Percentiles rank a stretch among this genome's conserved stretches.
Conservation (phyloP, 306 rosid genomes). For the Sicyos edulis region DNA sequence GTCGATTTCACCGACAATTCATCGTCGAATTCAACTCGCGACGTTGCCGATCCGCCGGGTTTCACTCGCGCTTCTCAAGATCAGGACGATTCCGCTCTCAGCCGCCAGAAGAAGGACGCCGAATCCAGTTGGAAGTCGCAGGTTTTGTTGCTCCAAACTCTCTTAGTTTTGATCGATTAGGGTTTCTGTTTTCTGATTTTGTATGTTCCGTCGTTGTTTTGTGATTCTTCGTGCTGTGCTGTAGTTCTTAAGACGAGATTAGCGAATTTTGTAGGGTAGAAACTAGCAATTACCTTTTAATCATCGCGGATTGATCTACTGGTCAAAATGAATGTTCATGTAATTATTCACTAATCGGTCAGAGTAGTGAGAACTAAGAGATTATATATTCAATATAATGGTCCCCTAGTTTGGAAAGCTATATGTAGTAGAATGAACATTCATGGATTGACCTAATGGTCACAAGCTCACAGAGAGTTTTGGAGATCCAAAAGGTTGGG, state of each 20-base stretch:
- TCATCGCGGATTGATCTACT: too few species aligned
- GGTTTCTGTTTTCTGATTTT: background rate
- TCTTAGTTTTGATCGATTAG: background rate
- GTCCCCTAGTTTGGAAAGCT: too few species aligned
- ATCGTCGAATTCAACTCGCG: constrained; percentile 51
- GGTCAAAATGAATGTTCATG: too few species aligned
- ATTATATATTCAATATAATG: too few species aligned
- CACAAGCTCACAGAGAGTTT: too few species aligned
- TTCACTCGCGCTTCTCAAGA: constrained; percentile 83
- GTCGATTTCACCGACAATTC: constrained; percentile 78
- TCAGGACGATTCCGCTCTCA: constrained; percentile 90
- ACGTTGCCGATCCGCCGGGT: constrained; percentile 81
- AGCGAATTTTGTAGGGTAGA: background rate
- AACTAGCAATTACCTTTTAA: background rate
- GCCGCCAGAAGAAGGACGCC: constrained; percentile 91
- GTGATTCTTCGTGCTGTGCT: background rate
- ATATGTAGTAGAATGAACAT: too few species aligned
- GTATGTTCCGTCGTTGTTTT: constrained; percentile 7
- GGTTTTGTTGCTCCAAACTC: constrained; percentile 31
- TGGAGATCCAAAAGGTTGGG: too few species aligned
- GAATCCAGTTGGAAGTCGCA: constrained; percentile 92
- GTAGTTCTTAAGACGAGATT: background rate
- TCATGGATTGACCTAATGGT: too few species aligned
- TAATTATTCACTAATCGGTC: too few species aligned
- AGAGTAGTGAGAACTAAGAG: too few species aligned